These are phyloP conservation scores for Cydonia oblonga DNA, from an alignment of 331 rosid species.

Conservation along the genomic window DNA sequence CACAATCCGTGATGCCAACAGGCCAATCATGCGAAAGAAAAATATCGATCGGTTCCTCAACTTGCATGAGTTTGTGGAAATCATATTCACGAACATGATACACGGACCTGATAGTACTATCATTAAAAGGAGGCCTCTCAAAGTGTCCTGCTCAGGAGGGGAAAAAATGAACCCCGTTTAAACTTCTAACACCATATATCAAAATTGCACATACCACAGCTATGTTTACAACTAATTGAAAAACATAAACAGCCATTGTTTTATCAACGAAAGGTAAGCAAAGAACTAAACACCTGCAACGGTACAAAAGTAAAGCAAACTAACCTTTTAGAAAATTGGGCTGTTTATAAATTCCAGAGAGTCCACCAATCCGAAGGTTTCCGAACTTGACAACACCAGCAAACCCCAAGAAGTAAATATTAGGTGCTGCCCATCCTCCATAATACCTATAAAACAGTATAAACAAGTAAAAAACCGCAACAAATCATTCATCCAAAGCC, in stretches of 20 bases:
- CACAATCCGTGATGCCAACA: constrained; percentile 70
- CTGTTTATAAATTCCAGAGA: constrained; percentile 85
- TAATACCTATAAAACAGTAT: constrained; percentile 41
- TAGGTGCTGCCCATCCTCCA: constrained; percentile 99
- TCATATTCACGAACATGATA: constrained; percentile 94
- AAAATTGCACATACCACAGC: not conserved
- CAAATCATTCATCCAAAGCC: not conserved
- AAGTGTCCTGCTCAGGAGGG: constrained; percentile 53
- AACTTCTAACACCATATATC: not conserved
- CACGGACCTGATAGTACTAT: constrained; percentile 52
- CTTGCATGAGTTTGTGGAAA: constrained; percentile 67
- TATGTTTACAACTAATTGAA: not conserved
- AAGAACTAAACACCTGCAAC: not conserved
- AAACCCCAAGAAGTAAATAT: constrained; percentile 78
- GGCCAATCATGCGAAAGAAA: constrained; percentile 99
- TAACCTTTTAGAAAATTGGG: constrained; percentile 67
- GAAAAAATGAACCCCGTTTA: not conserved
- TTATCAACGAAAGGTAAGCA: no score
- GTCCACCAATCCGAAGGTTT: constrained; percentile 77
- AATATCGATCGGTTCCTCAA: constrained; percentile 71
- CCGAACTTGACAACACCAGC: constrained; percentile 92
- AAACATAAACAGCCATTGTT: not conserved
- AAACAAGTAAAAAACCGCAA: not conserved
- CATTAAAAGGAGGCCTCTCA: constrained; percentile 92
- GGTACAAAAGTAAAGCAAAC: not conserved